Evolutionary conservation across 225 moss, liverwort and hornwort genomes (phyloP), one percentile per base, ranked within the genome.

Genomic region (Neckera pumila): DNA sequence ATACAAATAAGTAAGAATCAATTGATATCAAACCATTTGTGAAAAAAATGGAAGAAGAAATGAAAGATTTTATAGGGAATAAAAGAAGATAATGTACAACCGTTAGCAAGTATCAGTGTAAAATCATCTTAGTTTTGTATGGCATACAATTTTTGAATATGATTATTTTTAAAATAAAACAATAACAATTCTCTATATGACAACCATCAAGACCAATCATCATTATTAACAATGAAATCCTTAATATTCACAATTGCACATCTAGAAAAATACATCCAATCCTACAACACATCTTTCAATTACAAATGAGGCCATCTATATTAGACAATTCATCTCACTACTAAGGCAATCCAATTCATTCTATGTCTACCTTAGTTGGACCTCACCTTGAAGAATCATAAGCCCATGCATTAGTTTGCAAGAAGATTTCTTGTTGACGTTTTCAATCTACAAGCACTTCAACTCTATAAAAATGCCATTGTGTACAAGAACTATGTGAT

Each of bases 161-260:
- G 26, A 9, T n/a, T 7, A 19, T 47, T 31, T 18, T 4, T 10
- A 3, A 64, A 14, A 21, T 1, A 17, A 28, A 40, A 38, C 2
- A 27, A 17, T 3, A 3, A 49, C 13, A 34, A 13, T 38, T 38
- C 2, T 26, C 38, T n/a, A 16, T 2, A 27, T 57, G 8, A 79
- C 33, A 57, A 26, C 4, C 3, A 57, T 36, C 28, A 66, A 60
- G 42, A 53, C 9, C 21, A 38, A n/a, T 40, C 12, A 79, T 28
- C 40, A 58, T 42, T 5, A 40, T 30, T 59, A 42, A 42, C 11
- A 80, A 40, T 0, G 2, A 0, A 13, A 59, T 42, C 6, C 42
- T 2, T 42, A 3, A 4, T 30, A 42, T 42, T 30, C 14, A 27
- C 6, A 59, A 42, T 13, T 0, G 0, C 8, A 30, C 42, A 80